Percentiles rank a stretch among this genome's conserved stretches.
Conservation (phyloP, 2,329 filamentous ascomycete genomes). For the Rutstroemia sydowiana region DNA sequence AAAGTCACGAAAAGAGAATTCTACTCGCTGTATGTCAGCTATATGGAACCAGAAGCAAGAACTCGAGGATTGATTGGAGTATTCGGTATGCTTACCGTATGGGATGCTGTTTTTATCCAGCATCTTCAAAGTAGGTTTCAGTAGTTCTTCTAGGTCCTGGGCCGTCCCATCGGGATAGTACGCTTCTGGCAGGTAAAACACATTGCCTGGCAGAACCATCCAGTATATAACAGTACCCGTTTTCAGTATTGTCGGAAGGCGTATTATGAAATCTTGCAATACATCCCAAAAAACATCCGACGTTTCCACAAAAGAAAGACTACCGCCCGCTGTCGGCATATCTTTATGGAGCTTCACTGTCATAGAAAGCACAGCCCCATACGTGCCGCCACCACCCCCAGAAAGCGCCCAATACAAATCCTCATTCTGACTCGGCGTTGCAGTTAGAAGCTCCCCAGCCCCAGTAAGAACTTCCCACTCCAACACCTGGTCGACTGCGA, state of each 20-base stretch:
- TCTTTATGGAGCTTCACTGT: slow-evolving; percentile 44
- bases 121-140: not conserved
- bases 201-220: slow-evolving; percentile 9
- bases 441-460: slow-evolving; percentile 39
- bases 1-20: not conserved
- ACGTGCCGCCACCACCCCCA: slow-evolving; percentile 54
- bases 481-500: slow-evolving; percentile 52
- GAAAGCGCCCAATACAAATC: slow-evolving; percentile 57
- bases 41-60: not conserved
- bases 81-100: not conserved
- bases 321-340: slow-evolving; percentile 20
- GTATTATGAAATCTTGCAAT: slow-evolving; percentile 1
- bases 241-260: slow-evolving; percentile 3
- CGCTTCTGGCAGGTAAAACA: slow-evolving; percentile 7
- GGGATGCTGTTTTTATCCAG: slow-evolving; percentile 3
- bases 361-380: slow-evolving; percentile 47
- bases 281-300: slow-evolving; percentile 7
- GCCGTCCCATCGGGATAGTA: slow-evolving; percentile 9
- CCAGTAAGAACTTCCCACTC: slow-evolving; percentile 48
- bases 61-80: not conserved
- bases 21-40: not conserved
- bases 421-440: slow-evolving; percentile 38
- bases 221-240: slow-evolving; percentile 3
- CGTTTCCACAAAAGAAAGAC: slow-evolving; percentile 1
- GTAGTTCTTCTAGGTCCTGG: not conserved